Base-by-base conservation (phyloP, 2,329 filamentous ascomycete species). In the Hypoxylon sp. region DNA sequence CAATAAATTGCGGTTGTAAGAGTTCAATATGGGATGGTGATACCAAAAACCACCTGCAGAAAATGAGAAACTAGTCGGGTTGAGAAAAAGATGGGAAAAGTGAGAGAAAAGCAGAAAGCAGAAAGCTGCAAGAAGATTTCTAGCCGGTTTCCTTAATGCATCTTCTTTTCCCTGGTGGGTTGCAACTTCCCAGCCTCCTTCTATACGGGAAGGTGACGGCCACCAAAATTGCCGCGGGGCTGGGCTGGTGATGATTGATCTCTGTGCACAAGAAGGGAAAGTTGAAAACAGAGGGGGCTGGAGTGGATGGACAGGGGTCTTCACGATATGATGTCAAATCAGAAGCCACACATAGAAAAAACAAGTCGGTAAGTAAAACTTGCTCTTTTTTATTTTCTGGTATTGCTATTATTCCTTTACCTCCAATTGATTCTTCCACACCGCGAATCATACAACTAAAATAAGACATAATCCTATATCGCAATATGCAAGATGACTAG, bases 201-300 rank as follows among this genome's bases (percentile, higher is more conserved):
- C 49, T 38, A 60, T 62, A 57, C 55, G 49, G 43, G 41, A 52
- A 45, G 48, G 35, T 45, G 49, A 53, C 51, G 29, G 45, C 45
- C 45, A 52, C 32, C 51, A 38, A 38, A 49, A 64, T 65, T 65
- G 59, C 50, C 62, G 64, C 64, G 64, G 64, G 64, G 64, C 60
- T 67, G 64, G 64, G 63, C 63, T 59, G 41, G 49, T 45, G 49
- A 40, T 55, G 48, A 51, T 51, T 51, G 42, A 40, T 49, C 38
- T 32, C 34, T 52, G 20, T 36, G 41, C 35, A 30, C 38, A 20
- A 45, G 30, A 41, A 32, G 40, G 43, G 45, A 57, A 31, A 38
- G 35, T 31, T 29, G 43, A 59, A 64, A 66, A 63, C 46, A 58
- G 63, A 63, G 62, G 63, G 59, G 63, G 60, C 57, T 63, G 63